Evolutionary conservation across 2,329 filamentous ascomycete species (phyloP).

Genomic region (Graphiopsis chlorocephala): DNA sequence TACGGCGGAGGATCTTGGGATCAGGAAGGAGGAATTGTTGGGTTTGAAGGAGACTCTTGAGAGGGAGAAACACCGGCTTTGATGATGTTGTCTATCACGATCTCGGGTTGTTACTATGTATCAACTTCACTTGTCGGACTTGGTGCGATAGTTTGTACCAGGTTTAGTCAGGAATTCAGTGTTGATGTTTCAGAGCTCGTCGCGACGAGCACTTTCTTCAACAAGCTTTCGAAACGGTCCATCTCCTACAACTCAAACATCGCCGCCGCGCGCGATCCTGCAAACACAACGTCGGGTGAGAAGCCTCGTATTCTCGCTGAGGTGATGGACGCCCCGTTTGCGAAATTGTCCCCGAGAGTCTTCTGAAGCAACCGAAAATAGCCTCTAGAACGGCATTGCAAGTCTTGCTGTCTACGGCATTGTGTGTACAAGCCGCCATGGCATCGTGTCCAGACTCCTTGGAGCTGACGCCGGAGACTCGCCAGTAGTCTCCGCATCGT

Average conservation of each 20-base stretch:
- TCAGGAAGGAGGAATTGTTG: conserved; percentile 13
- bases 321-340: neutral
- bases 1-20: conserved; percentile 15
- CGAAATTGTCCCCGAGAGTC: neutral
- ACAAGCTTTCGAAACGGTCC: neutral
- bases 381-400: neutral
- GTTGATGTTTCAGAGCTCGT: neutral
- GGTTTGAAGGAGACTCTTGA: conserved; percentile 15
- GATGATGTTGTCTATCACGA: neutral
- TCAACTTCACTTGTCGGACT: no score
- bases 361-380: neutral
- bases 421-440: no score
- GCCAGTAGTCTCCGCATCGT: no score
- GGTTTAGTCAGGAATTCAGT: no score
- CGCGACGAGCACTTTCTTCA: no score
- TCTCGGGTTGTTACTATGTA: no score
- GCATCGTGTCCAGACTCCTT: no score
- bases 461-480: no score
- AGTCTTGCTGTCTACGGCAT: no score
- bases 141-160: no score
- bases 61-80: conserved; percentile 17
- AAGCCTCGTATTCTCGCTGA: neutral
- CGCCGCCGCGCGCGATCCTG: neutral
- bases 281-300: neutral
- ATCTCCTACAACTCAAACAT: neutral